Evolutionary conservation across 257 asterid genomes (phyloP).

Genomic region (Forsythia suspensa): DNA sequence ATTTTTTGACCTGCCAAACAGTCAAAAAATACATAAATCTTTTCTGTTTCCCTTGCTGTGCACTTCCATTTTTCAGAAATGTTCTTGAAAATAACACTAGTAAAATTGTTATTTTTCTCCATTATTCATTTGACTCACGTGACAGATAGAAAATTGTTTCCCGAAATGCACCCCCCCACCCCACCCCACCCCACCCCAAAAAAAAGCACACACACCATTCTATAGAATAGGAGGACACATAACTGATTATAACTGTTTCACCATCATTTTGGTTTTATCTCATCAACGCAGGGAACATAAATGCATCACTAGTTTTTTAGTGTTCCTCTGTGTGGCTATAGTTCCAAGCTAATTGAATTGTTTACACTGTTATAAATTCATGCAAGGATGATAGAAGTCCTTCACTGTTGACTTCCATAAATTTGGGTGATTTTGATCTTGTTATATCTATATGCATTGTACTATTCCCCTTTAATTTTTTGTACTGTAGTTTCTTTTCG

Average conservation of each 20-base stretch:
- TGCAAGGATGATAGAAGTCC: not conserved
- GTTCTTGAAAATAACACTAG: not conserved
- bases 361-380: not conserved
- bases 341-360: not conserved
- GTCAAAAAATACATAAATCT: not conserved
- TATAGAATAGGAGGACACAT: not conserved
- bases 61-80: not conserved
- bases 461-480: not conserved
- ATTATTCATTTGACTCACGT: not conserved
- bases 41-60: not conserved
- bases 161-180: not conserved
- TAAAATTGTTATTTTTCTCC: not conserved
- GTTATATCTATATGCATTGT: conserved; percentile 1
- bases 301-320: not conserved
- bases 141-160: not conserved
- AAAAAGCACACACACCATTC: not conserved
- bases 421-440: not conserved
- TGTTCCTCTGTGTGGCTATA: not conserved
- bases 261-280: not conserved
- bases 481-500: not conserved
- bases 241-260: not conserved
- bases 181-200: too few species aligned
- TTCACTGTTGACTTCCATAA: not conserved
- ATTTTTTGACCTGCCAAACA: too few species aligned
- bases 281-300: not conserved